phyloP scores from a whole-genome alignment of 169 alveolate genomes.

The Eimeria sp. region DNA sequence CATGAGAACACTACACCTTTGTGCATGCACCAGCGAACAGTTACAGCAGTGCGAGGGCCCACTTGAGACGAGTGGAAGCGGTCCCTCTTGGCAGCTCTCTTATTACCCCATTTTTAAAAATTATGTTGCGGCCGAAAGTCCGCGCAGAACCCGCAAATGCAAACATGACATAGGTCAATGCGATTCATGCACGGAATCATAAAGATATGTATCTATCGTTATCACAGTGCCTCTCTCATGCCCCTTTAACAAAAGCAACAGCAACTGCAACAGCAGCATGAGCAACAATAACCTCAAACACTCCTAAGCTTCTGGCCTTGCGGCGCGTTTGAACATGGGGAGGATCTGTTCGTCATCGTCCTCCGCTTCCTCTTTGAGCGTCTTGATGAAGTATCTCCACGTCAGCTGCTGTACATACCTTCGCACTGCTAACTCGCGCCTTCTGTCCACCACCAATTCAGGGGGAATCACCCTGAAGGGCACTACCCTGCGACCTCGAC shows the following conservation, averaged over 20 bases:
- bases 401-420: constrained; percentile 51
- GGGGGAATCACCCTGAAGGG: constrained; percentile 50
- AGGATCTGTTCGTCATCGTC: constrained; percentile 78
- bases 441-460: constrained; percentile 46
- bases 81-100: background rate
- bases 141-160: background rate
- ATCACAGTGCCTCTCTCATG: too few relatives aligned
- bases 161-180: constrained; percentile 19
- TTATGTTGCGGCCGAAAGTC: background rate
- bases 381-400: constrained; percentile 69
- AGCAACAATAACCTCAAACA: too few relatives aligned
- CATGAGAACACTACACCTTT: background rate
- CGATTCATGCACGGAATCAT: background rate
- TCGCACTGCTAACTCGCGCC: constrained; percentile 50
- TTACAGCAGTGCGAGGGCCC: background rate
- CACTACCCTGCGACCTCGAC: constrained; percentile 34
- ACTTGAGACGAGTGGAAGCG: background rate
- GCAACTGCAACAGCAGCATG: too few relatives aligned
- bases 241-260: too few relatives aligned
- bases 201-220: constrained; percentile 17
- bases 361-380: constrained; percentile 76
- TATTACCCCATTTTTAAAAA: background rate
- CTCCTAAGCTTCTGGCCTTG: constrained; percentile 24
- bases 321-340: constrained; percentile 71
- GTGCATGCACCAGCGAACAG: background rate